A percentile compares a stretch with the other conserved stretches of the same genome.
Evolutionary conservation across 306 rosid species (phyloP).

Genomic region (Ammopiptanthus mongolicus): DNA sequence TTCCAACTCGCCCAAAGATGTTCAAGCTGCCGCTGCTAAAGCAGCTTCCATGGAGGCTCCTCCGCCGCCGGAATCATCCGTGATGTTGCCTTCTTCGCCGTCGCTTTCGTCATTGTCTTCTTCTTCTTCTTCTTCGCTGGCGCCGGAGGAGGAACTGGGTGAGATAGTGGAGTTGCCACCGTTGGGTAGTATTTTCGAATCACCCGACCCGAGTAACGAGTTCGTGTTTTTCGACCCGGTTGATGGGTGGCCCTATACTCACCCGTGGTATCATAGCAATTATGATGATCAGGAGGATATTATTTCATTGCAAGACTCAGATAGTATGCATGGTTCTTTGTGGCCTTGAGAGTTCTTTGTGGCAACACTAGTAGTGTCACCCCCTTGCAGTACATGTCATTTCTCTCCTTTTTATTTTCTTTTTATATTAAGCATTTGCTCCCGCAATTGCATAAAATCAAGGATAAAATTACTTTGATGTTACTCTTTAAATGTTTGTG

Average conservation of each 20-base stretch:
- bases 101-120: neutral
- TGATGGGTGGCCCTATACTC: conserved; percentile 41
- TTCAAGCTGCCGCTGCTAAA: conserved; percentile 80
- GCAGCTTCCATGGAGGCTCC: conserved; percentile 72
- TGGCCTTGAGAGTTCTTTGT: conserved; percentile 27
- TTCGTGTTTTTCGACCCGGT: conserved; percentile 46
- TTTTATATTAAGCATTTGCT: no score
- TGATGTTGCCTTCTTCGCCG: neutral
- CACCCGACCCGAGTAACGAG: conserved; percentile 38
- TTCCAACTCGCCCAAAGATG: conserved; percentile 73
- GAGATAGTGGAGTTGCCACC: conserved; percentile 75
- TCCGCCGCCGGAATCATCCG: neutral
- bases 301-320: conserved; percentile 41
- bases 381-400: neutral
- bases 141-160: conserved; percentile 70
- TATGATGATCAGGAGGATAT: conserved; percentile 24
- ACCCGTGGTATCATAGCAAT: conserved; percentile 44
- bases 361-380: conserved; percentile 29
- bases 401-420: neutral
- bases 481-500: no score
- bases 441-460: no score
- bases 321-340: conserved; percentile 21
- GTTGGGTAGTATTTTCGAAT: conserved; percentile 39
- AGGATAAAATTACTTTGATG: no score
- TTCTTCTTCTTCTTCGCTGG: neutral